Percentiles rank a stretch among this genome's conserved stretches.
phyloP scores from a whole-genome alignment of 1,284 basidiomycete species.

The Heliocybe sulcata region DNA sequence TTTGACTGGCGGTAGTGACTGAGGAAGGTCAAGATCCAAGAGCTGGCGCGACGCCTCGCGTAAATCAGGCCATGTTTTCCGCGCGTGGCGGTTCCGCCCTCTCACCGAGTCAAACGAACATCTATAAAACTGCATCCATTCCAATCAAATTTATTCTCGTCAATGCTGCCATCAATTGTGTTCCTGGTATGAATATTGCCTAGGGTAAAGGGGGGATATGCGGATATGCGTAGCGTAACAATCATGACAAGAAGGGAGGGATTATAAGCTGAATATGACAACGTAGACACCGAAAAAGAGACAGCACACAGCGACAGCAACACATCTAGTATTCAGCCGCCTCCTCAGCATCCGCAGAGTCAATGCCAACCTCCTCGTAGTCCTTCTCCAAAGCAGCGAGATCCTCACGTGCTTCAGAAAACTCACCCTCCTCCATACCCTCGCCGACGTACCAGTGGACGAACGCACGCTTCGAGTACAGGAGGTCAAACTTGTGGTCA shows the following conservation, averaged over 20 bases:
- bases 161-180: neutral
- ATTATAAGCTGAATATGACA: conserved; percentile 10
- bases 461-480: conserved; percentile 90
- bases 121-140: conserved; percentile 10
- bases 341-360: conserved; percentile 82
- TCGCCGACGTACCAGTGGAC: conserved; percentile 96
- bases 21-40: neutral
- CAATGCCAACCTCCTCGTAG: conserved; percentile 92
- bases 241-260: conserved; percentile 22
- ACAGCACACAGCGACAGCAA: conserved; percentile 14
- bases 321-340: conserved; percentile 63
- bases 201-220: conserved; percentile 11
- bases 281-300: conserved; percentile 16
- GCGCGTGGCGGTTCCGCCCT: too few species aligned
- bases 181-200: neutral
- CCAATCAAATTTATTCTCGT: neutral
- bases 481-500: conserved; percentile 98
- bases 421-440: conserved; percentile 99
- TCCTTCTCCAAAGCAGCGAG: conserved; percentile 96
- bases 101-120: too few species aligned
- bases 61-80: too few species aligned
- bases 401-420: conserved; percentile 96
- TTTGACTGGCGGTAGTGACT: conserved; percentile 12
- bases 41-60: too few species aligned
- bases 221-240: conserved; percentile 21